These are phyloP conservation scores for Barbarea vulgaris DNA, from an alignment of 345 rosid species.

Conservation along the genomic window DNA sequence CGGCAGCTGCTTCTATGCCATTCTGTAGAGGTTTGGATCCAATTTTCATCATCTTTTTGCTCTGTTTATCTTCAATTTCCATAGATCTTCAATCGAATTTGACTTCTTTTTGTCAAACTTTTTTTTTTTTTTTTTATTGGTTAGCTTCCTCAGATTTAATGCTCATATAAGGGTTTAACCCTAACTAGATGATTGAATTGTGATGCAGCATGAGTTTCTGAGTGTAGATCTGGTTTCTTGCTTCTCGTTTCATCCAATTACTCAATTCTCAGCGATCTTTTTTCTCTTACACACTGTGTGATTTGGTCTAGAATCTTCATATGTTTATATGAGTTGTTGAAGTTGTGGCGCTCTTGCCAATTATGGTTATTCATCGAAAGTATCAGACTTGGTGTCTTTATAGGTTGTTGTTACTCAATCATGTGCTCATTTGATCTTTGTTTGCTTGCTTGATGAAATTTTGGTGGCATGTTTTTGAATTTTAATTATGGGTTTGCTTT, in stretches of 20 bases:
- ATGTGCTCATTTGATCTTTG: not conserved
- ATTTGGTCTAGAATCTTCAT: not conserved
- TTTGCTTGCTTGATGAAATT: not conserved
- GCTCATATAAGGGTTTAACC: not conserved
- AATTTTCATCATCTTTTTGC: not conserved
- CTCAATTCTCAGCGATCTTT: not conserved
- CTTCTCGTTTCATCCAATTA: not conserved
- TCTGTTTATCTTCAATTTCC: not conserved
- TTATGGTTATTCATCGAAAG: not conserved
- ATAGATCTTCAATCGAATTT: not conserved
- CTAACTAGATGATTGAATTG: not conserved
- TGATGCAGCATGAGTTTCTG: not conserved
- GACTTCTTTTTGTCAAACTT: not conserved
- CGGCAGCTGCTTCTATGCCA: slow-evolving; percentile 15
- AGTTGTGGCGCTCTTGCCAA: no score
- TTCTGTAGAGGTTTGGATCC: slow-evolving; percentile 41
- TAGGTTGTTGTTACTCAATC: not conserved
- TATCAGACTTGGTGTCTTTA: not conserved
- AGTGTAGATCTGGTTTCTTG: slow-evolving; percentile 8
- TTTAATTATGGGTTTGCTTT: not conserved
- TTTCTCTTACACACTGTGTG: not conserved
- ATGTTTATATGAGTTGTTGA: no score
- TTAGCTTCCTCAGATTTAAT: slow-evolving; percentile 37
- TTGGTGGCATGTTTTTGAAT: not conserved
- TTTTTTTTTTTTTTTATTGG: no score